These are phyloP conservation scores for Citrullus amarus DNA, from an alignment of 306 rosid genomes.

Conservation along the genomic window DNA sequence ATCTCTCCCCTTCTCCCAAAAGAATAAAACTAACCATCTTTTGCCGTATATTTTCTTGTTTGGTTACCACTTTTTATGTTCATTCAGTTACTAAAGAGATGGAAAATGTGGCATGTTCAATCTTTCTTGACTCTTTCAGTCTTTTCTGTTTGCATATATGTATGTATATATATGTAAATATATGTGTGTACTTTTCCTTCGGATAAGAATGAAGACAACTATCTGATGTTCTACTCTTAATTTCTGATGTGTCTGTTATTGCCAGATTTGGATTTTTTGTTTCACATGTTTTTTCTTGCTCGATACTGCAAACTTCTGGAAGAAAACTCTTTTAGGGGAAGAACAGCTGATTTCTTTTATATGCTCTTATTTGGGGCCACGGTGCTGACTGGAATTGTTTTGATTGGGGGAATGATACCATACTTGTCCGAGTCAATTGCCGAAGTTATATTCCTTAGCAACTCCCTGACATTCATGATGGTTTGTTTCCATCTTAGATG, in stretches of 20 bases:
- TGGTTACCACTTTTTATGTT: background rate
- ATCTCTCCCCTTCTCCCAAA: background rate
- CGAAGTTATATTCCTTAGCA: conserved; percentile 84
- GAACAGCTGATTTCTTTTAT: conserved; percentile 91
- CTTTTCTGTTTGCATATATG: background rate
- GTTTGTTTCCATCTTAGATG: conserved; percentile 23
- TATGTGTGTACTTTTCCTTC: background rate
- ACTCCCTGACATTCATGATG: conserved; percentile 96
- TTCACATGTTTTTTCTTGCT: conserved; percentile 97
- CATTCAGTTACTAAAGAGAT: background rate
- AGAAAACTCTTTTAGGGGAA: conserved; percentile 96
- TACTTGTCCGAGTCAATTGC: conserved; percentile 78
- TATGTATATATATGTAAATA: background rate
- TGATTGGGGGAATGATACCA: conserved; percentile 93
- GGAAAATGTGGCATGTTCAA: background rate
- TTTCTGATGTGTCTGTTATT: conserved; percentile 17
- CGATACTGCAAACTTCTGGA: conserved; percentile 98
- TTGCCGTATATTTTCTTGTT: background rate
- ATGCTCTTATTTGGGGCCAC: conserved; percentile 90
- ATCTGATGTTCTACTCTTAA: conserved; percentile 7
- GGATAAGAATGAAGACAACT: conserved; percentile 3
- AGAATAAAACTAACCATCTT: background rate
- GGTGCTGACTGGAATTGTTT: conserved; percentile 80
- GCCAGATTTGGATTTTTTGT: conserved; percentile 93
- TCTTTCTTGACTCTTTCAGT: background rate